Conservation (phyloP, 2,329 filamentous ascomycete species). For the Cercospora sesami region DNA sequence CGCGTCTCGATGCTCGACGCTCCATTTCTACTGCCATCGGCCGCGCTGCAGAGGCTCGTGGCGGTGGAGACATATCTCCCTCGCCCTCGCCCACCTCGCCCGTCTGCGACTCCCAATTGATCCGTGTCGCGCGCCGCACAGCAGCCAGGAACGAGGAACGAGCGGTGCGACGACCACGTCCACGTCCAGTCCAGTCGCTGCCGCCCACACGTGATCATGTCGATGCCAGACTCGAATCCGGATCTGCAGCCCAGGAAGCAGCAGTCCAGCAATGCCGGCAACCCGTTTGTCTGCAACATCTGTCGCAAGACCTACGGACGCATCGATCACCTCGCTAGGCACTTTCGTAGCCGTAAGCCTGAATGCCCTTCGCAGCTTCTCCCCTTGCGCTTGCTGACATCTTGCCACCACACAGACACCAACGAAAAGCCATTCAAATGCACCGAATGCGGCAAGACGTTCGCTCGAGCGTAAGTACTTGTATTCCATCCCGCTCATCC, state of each 20-base stretch:
- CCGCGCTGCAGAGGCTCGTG: neutral
- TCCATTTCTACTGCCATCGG: neutral
- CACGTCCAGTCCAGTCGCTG: too few relatives aligned
- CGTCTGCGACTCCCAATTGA: constrained; percentile 7
- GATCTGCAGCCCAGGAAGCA: neutral
- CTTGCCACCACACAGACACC: constrained; percentile 19
- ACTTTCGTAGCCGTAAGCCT: constrained; percentile 28
- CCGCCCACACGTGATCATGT: constrained; percentile 7
- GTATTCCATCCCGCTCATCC: neutral
- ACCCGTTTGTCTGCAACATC: constrained; percentile 28
- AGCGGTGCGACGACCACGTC: neutral
- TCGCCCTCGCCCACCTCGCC: constrained; percentile 14
- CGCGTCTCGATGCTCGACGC: neutral
- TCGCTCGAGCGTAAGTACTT: constrained; percentile 26
- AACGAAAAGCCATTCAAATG: constrained; percentile 29
- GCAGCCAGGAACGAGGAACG: neutral
- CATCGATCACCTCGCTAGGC: constrained; percentile 27
- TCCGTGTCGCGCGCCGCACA: neutral
- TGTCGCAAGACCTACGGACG: constrained; percentile 29
- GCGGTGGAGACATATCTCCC: neutral
- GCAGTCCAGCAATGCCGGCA: constrained; percentile 9
- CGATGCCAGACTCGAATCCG: constrained; percentile 1
- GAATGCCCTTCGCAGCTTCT: neutral
- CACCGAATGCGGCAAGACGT: constrained; percentile 26
- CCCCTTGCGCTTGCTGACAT: constrained; percentile 12